phyloP scores from a whole-genome alignment of 2,329 filamentous ascomycete species.

The Hypoxylon rubiginosum region DNA sequence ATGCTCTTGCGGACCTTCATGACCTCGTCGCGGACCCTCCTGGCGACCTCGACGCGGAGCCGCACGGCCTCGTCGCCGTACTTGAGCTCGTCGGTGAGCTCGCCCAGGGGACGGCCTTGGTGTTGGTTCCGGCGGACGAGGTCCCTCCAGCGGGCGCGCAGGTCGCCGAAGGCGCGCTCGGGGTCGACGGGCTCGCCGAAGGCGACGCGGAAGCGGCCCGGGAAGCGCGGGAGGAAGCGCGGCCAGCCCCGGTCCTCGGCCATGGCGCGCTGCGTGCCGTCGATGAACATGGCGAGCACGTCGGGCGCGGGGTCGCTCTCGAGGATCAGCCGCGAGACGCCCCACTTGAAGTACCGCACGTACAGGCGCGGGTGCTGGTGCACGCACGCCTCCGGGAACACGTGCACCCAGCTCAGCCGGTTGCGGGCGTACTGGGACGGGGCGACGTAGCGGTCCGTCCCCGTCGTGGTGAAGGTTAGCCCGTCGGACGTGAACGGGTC shows the following conservation, averaged over 20 bases:
- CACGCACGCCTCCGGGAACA: constrained; percentile 95
- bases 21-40: constrained; percentile 82
- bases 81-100: constrained; percentile 76
- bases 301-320: constrained; percentile 90
- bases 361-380: constrained; percentile 85
- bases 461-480: constrained; percentile 74
- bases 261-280: constrained; percentile 91
- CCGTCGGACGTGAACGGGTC: constrained; percentile 67
- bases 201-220: constrained; percentile 77
- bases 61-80: constrained; percentile 80
- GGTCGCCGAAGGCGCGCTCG: constrained; percentile 82
- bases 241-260: constrained; percentile 84
- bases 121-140: constrained; percentile 64
- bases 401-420: constrained; percentile 87
- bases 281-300: constrained; percentile 93
- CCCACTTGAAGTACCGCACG: constrained; percentile 99
- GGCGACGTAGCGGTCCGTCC: constrained; percentile 74
- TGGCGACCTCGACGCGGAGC: constrained; percentile 84
- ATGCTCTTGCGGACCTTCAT: constrained; percentile 79
- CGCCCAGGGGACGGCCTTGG: constrained; percentile 66
- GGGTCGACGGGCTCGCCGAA: constrained; percentile 84
- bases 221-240: constrained; percentile 81
- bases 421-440: constrained; percentile 79
- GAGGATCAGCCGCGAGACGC: constrained; percentile 88
- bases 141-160: constrained; percentile 80